Base-by-base conservation (phyloP, 2,329 filamentous ascomycete genomes). In the Diplodia seriata region DNA sequence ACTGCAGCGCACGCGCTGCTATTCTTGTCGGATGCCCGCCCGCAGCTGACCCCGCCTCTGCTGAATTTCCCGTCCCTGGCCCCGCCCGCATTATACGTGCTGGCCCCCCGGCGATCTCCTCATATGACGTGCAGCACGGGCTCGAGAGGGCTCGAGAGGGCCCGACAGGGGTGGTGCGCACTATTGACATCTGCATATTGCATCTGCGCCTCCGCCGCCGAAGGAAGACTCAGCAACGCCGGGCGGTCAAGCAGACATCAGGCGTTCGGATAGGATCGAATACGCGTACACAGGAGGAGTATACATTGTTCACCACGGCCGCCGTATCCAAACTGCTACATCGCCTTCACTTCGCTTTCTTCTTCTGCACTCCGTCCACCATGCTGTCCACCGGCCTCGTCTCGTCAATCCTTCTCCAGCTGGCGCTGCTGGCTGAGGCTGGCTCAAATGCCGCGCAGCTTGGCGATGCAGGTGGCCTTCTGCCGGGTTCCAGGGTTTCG, bases 141-240 rank as follows among this genome's bases (percentile, higher is more conserved):
- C 26, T 36, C 54, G 9, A 18, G 26, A 26, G 23, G n/a, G n/a
- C n/a, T n/a, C n/a, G n/a, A n/a, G 1, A 1, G 23, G 23, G 23
- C 23, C 23, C 23, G 23, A 33, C 59, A 63, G 59, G 59, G 59
- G 31, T 38, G 33, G 5, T 23, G 20, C 59, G 59, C 59, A 18
- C 59, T 63, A 63, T 63, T 63, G 59, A 26, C 59, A 63, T 15
- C 2, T 63, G 59, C 59, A 63, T 38, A 33, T 50, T 63, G 59
- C 59, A 63, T 51, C 59, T 31, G 47, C 57, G 57, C 57, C 38
- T 38, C 31, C 20, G 4, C 18, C n/a, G n/a, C 29, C 29, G 33
- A 36, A 51, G 29, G 33, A 36, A 51, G 29, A 43, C 23, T 23
- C 43, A 63, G 31, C 36, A 11, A 31, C 50, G 47, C 29, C 43